Base-by-base conservation (phyloP, 768 basidiomycete genomes). In the Mycena sanguinolenta region DNA sequence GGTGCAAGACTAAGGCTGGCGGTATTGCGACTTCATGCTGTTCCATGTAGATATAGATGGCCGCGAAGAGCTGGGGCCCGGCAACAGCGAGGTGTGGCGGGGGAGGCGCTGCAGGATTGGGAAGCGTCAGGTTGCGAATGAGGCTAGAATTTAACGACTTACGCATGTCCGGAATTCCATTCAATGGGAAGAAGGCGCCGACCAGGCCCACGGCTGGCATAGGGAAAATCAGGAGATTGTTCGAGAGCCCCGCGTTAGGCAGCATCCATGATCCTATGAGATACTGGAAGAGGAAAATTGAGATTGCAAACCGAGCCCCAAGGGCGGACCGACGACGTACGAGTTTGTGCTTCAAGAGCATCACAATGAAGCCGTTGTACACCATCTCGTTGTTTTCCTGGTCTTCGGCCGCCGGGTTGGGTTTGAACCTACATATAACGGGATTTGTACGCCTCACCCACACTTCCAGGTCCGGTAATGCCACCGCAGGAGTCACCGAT, bases 111-210 rank as follows among this genome's bases (percentile, higher is more conserved):
- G 27, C 23, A 16, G 62, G 62, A 32, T 39, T 57, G 46, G 57
- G 36, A 36, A 62, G 62, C 12, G 55, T 54, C 42, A 63, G 63
- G 27, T 59, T 64, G 21, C 58, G 63, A 16, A 70, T 53, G 57
- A 63, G 34, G 72, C 49, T 50, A 49, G 34, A 30, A 55, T 32
- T 38, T 25, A 8, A 39, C 75, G 28, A 13, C n/a, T 81, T 82
- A 4, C 85, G 87, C 66, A 87, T 76, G 64, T 87, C 86, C 0
- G 90, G 89, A 46, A 91, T 77, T 9, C 89, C 89, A 0, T 81
- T 84, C 14, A 81, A 38, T 8, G 85, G 84, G 77, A 90, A 92
- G 69, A 87, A 82, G 0, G 84, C 85, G 25, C 85, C 89, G 3
- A 78, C 77, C n/a, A 90, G 77, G 25, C 70, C 71, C 9, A 69